Evolutionary conservation across 805 yeast species (phyloP).

Genomic region (Saccharomycopsis capsularis): DNA sequence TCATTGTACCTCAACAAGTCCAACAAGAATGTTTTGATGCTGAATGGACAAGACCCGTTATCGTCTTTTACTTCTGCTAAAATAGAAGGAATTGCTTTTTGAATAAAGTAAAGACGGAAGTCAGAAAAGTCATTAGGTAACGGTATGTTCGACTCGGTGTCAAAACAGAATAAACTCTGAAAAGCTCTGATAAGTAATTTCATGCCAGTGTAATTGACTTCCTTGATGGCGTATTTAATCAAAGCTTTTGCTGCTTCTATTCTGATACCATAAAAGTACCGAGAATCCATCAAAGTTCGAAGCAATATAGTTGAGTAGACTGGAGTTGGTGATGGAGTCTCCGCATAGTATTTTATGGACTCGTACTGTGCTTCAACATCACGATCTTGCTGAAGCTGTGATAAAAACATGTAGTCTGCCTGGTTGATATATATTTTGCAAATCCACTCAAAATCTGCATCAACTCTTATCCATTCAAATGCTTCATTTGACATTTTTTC

Average conservation of each 20-base stretch:
- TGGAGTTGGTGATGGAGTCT: constrained; percentile 46
- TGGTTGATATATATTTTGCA: constrained; percentile 74
- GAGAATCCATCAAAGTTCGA: constrained; percentile 72
- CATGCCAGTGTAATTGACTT: constrained; percentile 63
- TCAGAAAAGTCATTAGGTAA: constrained; percentile 74
- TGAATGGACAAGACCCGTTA: constrained; percentile 53
- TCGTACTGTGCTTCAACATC: constrained; percentile 95
- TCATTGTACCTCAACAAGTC: constrained; percentile 78
- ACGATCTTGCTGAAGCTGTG: constrained; percentile 89
- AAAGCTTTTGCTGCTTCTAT: constrained; percentile 80
- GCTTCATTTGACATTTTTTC: constrained; percentile 72
- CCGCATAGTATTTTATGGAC: constrained; percentile 68
- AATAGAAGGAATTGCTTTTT: constrained; percentile 58
- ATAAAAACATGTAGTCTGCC: constrained; percentile 91
- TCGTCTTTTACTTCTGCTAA: constrained; percentile 56
- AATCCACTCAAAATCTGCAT: constrained; percentile 97
- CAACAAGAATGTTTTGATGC: constrained; percentile 54
- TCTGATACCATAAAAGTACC: constrained; percentile 87
- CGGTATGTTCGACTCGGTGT: constrained; percentile 55
- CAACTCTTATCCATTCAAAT: constrained; percentile 97
- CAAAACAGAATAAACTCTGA: constrained; percentile 66
- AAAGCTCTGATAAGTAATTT: constrained; percentile 65
- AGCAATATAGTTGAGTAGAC: constrained; percentile 71
- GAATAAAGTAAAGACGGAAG: constrained; percentile 60
- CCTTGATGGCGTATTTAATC: constrained; percentile 56